Evolutionary conservation across 2,329 filamentous ascomycete species (phyloP).

Genomic region (Onygena corvina): DNA sequence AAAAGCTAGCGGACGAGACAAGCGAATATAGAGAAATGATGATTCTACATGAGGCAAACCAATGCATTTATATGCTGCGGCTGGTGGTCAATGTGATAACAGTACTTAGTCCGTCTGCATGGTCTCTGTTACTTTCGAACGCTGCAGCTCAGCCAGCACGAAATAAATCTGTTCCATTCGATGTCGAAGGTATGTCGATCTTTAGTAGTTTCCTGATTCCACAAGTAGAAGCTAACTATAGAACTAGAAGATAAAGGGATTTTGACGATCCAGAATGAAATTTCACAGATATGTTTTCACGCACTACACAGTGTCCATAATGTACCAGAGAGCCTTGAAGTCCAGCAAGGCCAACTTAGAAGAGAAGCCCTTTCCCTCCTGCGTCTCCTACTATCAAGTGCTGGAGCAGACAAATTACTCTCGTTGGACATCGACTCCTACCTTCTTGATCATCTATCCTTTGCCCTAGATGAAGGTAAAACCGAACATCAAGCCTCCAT

Average conservation of each 20-base stretch:
- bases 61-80: conserved; percentile 66
- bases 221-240: background rate
- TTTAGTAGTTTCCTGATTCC: background rate
- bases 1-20: conserved; percentile 10
- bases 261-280: conserved; percentile 18
- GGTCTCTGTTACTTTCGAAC: conserved; percentile 57
- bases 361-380: conserved; percentile 58
- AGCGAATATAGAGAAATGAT: conserved; percentile 37
- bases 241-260: conserved; percentile 13
- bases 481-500: conserved; percentile 64
- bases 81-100: conserved; percentile 61
- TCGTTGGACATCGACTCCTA: conserved; percentile 52
- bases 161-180: conserved; percentile 32
- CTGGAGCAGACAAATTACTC: conserved; percentile 28
- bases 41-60: conserved; percentile 53
- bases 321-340: conserved; percentile 25
- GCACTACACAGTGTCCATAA: conserved; percentile 8
- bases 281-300: conserved; percentile 12
- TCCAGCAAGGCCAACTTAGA: conserved; percentile 55
- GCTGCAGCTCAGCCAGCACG: conserved; percentile 35
- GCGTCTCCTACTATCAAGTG: conserved; percentile 34
- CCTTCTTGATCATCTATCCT: conserved; percentile 56
- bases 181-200: conserved; percentile 44
- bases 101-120: conserved; percentile 56
- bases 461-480: conserved; percentile 50